phyloP scores from a whole-genome alignment of 2,329 filamentous ascomycete species.

The Tolypocladium cylindrosporum region DNA sequence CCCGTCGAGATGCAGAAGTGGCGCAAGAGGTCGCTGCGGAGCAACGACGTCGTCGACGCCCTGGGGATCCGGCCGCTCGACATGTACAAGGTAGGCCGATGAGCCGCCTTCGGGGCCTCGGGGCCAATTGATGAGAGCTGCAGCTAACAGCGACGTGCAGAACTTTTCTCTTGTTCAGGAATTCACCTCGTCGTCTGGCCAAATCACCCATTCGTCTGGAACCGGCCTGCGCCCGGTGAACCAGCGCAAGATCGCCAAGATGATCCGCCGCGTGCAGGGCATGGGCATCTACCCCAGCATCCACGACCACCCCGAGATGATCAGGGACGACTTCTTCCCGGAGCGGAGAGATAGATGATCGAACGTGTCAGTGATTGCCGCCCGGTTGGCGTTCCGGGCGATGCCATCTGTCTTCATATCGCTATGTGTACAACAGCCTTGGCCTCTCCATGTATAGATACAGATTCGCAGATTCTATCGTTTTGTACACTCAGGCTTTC shows the following conservation, averaged over 20 bases:
- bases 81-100: constrained; percentile 64
- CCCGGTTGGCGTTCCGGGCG: background rate
- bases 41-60: constrained; percentile 66
- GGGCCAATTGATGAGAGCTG: background rate
- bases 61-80: constrained; percentile 71
- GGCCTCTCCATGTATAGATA: constrained; percentile 24
- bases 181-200: constrained; percentile 74
- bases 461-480: constrained; percentile 13
- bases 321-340: constrained; percentile 35
- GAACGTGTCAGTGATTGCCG: background rate
- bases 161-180: constrained; percentile 90
- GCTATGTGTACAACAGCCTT: constrained; percentile 25
- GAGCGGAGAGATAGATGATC: constrained; percentile 5
- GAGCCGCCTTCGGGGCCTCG: too few species aligned
- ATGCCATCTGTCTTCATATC: background rate
- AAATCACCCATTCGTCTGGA: constrained; percentile 65
- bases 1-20: constrained; percentile 74
- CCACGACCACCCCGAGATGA: constrained; percentile 76
- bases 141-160: constrained; percentile 31
- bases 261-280: constrained; percentile 78
- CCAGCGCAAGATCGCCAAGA: constrained; percentile 88
- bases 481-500: constrained; percentile 34
- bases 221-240: constrained; percentile 82
- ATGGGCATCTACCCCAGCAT: constrained; percentile 88
- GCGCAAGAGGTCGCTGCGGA: constrained; percentile 48